Conservation (phyloP, 2,329 filamentous ascomycete genomes). For the Beauveria brongniartii region DNA sequence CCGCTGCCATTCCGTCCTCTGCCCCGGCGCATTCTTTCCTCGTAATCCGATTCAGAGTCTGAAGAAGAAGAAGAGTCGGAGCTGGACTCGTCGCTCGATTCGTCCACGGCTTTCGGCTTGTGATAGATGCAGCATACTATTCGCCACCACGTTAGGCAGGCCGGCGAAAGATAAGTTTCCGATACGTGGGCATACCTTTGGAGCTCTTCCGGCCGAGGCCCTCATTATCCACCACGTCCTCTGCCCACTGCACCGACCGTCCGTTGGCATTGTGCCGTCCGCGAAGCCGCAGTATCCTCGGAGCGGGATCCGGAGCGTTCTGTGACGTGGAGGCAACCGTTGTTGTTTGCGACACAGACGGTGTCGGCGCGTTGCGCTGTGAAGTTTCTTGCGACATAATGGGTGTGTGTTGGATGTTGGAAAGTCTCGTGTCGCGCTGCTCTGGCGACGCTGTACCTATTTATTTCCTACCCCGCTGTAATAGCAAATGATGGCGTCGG, state of each 20-base stretch:
- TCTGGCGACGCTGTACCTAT: not conserved
- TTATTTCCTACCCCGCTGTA: not conserved
- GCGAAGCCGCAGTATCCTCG: slow-evolving; percentile 41
- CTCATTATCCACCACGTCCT: slow-evolving; percentile 92
- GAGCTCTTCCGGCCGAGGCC: slow-evolving; percentile 88
- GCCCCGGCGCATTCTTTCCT: slow-evolving; percentile 21
- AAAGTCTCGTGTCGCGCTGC: not conserved
- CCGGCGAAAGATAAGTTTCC: not conserved
- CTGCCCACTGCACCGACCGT: slow-evolving; percentile 80
- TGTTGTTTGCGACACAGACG: slow-evolving; percentile 28
- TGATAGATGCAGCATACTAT: slow-evolving; percentile 99
- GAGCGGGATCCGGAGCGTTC: slow-evolving; percentile 21
- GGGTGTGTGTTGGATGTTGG: slow-evolving; percentile 1
- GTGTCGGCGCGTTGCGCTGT: slow-evolving; percentile 22
- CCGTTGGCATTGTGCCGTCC: slow-evolving; percentile 38
- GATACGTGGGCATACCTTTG: slow-evolving; percentile 55
- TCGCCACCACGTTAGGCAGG: not conserved
- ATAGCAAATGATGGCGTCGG: no score
- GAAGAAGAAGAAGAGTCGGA: slow-evolving; percentile 42
- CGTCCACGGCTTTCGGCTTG: slow-evolving; percentile 69
- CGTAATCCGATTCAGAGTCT: slow-evolving; percentile 41
- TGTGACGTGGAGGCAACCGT: slow-evolving; percentile 15
- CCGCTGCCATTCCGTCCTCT: slow-evolving; percentile 28
- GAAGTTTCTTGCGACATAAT: slow-evolving; percentile 24
- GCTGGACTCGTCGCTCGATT: slow-evolving; percentile 65